Conservation (phyloP, 768 basidiomycete genomes). For the Agrocybe praecox region DNA sequence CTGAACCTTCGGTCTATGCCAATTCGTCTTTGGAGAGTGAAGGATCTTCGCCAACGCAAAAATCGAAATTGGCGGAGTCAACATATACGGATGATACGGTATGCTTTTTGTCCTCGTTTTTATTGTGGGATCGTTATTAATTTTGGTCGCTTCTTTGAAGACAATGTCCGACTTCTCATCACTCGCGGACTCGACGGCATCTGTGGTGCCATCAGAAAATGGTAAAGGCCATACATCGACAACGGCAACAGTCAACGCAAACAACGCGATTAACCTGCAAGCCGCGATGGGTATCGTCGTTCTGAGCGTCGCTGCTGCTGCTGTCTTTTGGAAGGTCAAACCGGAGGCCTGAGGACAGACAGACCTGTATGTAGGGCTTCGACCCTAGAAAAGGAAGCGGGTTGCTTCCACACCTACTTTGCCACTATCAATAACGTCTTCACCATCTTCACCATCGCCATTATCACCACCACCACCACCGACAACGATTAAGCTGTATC, state of each 20-base stretch:
- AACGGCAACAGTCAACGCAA: not conserved
- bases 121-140: not conserved
- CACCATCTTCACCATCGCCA: too few relatives aligned
- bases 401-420: too few relatives aligned
- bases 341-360: constrained; percentile 24
- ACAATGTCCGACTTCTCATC: not conserved
- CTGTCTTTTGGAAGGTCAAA: constrained; percentile 74
- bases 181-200: not conserved
- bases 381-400: not conserved
- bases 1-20: constrained; percentile 27
- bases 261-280: constrained; percentile 37
- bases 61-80: constrained; percentile 13
- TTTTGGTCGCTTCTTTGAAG: not conserved
- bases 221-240: not conserved
- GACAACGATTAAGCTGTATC: too few relatives aligned
- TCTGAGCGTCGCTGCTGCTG: constrained; percentile 67
- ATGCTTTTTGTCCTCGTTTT: not conserved
- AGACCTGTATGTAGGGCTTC: not conserved
- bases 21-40: constrained; percentile 11
- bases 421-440: too few relatives aligned
- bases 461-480: too few relatives aligned
- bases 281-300: constrained; percentile 68
- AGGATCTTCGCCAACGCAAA: constrained; percentile 26
- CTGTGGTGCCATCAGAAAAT: not conserved
- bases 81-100: not conserved